These are phyloP conservation scores for Pseudocercospora macadamiae DNA, from an alignment of 2,329 filamentous ascomycete genomes.

Conservation along the genomic window DNA sequence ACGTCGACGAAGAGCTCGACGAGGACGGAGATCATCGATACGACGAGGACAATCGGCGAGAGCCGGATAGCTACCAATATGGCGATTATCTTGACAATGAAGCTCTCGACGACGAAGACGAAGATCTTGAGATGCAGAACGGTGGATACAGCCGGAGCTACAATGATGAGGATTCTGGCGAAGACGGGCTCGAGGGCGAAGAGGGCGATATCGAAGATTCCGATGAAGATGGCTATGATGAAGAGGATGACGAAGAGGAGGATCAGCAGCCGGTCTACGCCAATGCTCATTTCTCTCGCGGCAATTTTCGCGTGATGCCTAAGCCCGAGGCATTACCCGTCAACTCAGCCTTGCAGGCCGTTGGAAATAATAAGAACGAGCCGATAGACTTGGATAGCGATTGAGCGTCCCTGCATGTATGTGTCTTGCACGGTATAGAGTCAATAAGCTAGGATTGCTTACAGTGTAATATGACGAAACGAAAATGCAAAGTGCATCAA, in stretches of 20 bases:
- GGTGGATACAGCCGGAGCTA: conserved; percentile 17
- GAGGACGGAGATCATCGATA: conserved; percentile 20
- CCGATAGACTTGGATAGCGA: conserved; percentile 16
- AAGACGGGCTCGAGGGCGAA: conserved; percentile 6
- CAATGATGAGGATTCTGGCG: conserved; percentile 7
- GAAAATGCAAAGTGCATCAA: no score
- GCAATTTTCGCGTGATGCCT: conserved; percentile 9
- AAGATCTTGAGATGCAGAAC: conserved; percentile 21
- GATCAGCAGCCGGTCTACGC: conserved; percentile 15
- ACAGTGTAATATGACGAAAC: no score
- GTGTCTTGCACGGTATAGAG: no score
- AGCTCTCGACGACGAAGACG: conserved; percentile 25
- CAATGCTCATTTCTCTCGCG: conserved; percentile 15
- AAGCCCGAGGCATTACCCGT: conserved; percentile 5
- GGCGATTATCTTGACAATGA: conserved; percentile 17
- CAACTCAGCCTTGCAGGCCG: conserved; percentile 28
- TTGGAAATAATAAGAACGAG: conserved; percentile 17
- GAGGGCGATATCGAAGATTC: conserved; percentile 17
- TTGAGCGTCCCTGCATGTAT: no score
- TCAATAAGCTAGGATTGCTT: no score
- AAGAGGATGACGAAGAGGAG: conserved; percentile 15
- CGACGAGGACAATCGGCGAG: conserved; percentile 17
- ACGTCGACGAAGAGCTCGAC: conserved; percentile 20
- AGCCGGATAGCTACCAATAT: conserved; percentile 22
- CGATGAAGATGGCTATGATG: conserved; percentile 12